Conservation (phyloP, 305 asterid genomes). For the Fraxinus angustifolia region DNA sequence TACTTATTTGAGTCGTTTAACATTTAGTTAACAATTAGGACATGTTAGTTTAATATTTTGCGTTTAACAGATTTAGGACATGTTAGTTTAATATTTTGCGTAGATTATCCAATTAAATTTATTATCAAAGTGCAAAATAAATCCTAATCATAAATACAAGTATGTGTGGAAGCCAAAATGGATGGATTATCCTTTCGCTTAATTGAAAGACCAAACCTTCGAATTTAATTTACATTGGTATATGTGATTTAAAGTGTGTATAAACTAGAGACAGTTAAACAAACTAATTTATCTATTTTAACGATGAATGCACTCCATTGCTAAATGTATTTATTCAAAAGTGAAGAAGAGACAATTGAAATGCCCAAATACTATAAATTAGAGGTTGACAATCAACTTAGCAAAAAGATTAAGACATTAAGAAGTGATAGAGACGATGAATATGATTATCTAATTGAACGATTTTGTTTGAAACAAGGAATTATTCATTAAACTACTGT, state of each 20-base stretch:
- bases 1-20: neutral
- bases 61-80: neutral
- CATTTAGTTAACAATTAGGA: neutral
- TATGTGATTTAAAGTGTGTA: no score
- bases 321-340: no score
- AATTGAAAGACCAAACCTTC: neutral
- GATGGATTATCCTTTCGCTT: neutral
- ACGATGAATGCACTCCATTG: neutral
- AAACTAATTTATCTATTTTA: no score
- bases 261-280: neutral
- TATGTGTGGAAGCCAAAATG: neutral
- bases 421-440: neutral
- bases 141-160: neutral
- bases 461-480: neutral
- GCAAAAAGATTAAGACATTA: neutral
- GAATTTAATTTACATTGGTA: no score
- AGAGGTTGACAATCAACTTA: neutral
- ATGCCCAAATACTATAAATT: no score
- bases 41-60: neutral
- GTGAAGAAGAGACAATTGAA: neutral
- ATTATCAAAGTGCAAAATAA: no score
- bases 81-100: no score
- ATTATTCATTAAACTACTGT: neutral
- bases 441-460: no score
- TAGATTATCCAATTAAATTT: neutral